Evolutionary conservation across 257 asterid genomes (phyloP).

Genomic region (Osmanthus fragrans): DNA sequence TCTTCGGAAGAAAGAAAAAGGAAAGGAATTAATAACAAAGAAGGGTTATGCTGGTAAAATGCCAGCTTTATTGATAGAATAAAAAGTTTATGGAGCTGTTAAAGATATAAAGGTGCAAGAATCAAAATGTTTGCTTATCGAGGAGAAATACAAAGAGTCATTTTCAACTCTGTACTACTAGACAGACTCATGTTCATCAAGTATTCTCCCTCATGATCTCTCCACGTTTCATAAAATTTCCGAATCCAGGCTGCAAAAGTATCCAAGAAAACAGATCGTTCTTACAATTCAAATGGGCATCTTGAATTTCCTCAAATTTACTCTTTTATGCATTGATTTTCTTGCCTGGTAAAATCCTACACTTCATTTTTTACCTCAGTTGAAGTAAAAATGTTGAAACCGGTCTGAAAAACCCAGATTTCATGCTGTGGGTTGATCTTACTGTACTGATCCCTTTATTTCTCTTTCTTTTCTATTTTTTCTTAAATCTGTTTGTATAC

Average conservation of each 20-base stretch:
- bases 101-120: too few species aligned
- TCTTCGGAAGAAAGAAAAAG: too few species aligned
- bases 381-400: not conserved
- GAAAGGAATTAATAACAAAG: too few species aligned
- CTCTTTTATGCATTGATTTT: constrained; percentile 8
- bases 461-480: not conserved
- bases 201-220: not conserved
- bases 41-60: too few species aligned
- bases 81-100: too few species aligned
- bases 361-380: not conserved
- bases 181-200: too few species aligned
- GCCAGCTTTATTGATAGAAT: too few species aligned
- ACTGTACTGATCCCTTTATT: not conserved
- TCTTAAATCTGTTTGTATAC: not conserved
- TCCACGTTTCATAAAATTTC: not conserved
- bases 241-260: not conserved
- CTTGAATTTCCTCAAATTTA: constrained; percentile 31
- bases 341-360: constrained; percentile 3
- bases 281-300: constrained; percentile 27
- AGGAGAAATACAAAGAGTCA: too few species aligned
- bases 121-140: too few species aligned
- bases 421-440: not conserved
- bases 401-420: not conserved
- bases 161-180: too few species aligned
- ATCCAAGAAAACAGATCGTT: not conserved